Evolutionary conservation across 345 rosid species (phyloP), one percentile per base, ranked within the genome.

Genomic region (Eutrema yunnanense): DNA sequence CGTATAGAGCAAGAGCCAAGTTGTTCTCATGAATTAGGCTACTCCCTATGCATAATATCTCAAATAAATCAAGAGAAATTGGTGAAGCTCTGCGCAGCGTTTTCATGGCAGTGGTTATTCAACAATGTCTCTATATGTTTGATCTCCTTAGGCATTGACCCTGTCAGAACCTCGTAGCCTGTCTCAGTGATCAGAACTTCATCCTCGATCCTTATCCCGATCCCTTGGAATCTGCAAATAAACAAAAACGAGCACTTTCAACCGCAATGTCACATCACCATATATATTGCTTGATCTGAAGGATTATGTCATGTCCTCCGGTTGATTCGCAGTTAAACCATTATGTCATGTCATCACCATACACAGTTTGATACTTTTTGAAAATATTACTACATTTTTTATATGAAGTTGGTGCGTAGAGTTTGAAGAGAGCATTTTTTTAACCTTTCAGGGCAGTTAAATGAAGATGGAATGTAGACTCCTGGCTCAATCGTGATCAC

Each of bases 401-500:
- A 37, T 19, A 53, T 54, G 41, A 63, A 53, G 30, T 46, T 53
- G 37, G 48, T 61, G 38, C 4, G 2, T 7, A 27, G 50, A 30
- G 47, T n/a, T 48, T 48, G 7, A 56, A 56, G 50, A 34, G 38
- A 77, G 36, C 2, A 11, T 8, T 42, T 64, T 3, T 34, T 69
- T 27, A 81, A 92, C 98, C 98, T 87, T 73, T 87, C 90, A 40
- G 94, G 88, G 68, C 84, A 78, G 54, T 82, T 69, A 63, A 82
- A 86, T 68, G 69, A 78, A 40, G 81, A 67, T 19, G 98, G 96
- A 71, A 92, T 80, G 79, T 95, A 95, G 67, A 95, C 87, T 80
- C 97, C 98, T 38, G 99, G 97, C 80, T 95, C 98, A 65, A 95
- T 90, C 27, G 99, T 95, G 75, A 95, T 86, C 72, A 95, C 96